Percentiles rank a stretch among this genome's conserved stretches.
Evolutionary conservation across 208 protist species (phyloP).

Genomic region (Histomonas meleagridis): DNA sequence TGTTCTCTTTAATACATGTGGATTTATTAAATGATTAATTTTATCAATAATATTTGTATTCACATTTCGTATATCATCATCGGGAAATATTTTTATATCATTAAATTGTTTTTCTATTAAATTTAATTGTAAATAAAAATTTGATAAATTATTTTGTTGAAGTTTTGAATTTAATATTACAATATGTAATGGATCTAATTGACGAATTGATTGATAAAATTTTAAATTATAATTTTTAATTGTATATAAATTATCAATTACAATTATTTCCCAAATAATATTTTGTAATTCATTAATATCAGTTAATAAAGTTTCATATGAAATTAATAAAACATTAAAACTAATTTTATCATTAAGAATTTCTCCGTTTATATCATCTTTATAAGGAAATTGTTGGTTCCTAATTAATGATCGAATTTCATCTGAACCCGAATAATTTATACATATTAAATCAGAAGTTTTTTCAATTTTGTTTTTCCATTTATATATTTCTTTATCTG

Average conservation of each 20-base stretch:
- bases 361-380: too few relatives aligned
- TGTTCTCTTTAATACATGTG: neutral
- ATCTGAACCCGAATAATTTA: too few relatives aligned
- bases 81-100: conserved; percentile 45
- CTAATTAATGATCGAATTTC: too few relatives aligned
- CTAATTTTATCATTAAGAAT: neutral
- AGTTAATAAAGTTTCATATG: conserved; percentile 1
- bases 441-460: too few relatives aligned
- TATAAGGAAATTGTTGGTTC: too few relatives aligned
- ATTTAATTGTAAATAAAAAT: neutral
- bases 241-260: neutral
- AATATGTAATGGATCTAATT: neutral
- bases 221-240: neutral
- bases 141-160: neutral
- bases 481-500: too few relatives aligned
- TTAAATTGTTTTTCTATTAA: conserved; percentile 53
- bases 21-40: neutral
- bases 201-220: neutral
- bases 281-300: conserved; percentile 39
- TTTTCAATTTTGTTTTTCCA: too few relatives aligned
- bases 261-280: conserved; percentile 50
- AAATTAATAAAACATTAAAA: conserved; percentile 1
- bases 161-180: neutral
- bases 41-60: neutral
- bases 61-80: neutral